Conservation (phyloP, 257 asterid genomes). For the Solanum bukasovii region DNA sequence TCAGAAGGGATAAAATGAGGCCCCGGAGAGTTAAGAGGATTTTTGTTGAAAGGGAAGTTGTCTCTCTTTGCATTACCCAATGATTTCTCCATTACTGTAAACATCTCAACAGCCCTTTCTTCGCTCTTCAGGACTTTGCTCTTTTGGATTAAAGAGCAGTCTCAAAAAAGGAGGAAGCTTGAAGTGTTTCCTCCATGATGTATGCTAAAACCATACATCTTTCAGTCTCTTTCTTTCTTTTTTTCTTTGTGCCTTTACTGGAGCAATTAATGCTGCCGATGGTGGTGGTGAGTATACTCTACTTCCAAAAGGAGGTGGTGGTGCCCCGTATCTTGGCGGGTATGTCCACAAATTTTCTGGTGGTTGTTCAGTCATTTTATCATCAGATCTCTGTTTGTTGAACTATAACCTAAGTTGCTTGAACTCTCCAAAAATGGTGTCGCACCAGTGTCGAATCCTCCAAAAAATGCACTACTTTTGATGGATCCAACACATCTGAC, state of each 20-base stretch:
- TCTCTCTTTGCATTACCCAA: background rate
- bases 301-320: background rate
- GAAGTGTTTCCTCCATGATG: background rate
- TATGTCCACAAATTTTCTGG: background rate
- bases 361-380: constrained; percentile 9
- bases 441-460: too few relatives aligned
- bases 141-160: background rate
- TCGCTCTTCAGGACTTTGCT: background rate
- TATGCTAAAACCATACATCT: background rate
- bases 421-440: too few relatives aligned
- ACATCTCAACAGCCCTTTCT: background rate
- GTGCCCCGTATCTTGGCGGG: background rate
- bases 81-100: background rate
- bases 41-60: background rate
- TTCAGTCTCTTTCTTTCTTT: background rate
- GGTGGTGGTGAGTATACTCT: background rate
- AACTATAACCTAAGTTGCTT: too few relatives aligned
- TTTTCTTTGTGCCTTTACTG: background rate
- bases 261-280: background rate
- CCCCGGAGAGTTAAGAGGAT: background rate
- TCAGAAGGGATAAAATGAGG: background rate
- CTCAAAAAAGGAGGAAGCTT: background rate
- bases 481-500: too few relatives aligned
- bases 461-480: too few relatives aligned
- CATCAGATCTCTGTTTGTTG: background rate